These are phyloP conservation scores for Cicer bijugum DNA, from an alignment of 306 rosid genomes.

Conservation along the genomic window DNA sequence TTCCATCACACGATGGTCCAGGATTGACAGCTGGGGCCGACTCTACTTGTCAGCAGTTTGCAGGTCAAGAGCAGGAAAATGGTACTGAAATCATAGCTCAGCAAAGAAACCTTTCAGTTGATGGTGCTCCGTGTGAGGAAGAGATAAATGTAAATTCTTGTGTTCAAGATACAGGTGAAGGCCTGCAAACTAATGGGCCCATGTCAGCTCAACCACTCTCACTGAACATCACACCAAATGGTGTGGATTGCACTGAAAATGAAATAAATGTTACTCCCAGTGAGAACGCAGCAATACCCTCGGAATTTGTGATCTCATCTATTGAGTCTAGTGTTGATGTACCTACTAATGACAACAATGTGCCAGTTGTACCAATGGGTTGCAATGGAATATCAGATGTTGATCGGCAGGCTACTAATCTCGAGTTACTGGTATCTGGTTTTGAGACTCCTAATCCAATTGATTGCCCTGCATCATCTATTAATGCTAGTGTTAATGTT, in stretches of 20 bases:
- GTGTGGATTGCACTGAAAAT: constrained; percentile 62
- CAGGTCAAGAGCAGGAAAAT: constrained; percentile 69
- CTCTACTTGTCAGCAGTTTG: constrained; percentile 60
- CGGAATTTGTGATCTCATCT: constrained; percentile 52
- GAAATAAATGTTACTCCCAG: constrained; percentile 58
- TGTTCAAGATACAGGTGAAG: constrained; percentile 55
- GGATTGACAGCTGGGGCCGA: constrained; percentile 54
- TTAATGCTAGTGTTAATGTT: constrained; percentile 65
- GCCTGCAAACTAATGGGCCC: constrained; percentile 59
- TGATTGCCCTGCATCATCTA: constrained; percentile 57
- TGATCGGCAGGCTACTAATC: constrained; percentile 59
- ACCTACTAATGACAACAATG: constrained; percentile 53
- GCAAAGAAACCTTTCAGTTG: constrained; percentile 54
- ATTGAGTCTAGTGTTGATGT: constrained; percentile 48
- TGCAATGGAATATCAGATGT: constrained; percentile 58
- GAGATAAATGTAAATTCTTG: constrained; percentile 65
- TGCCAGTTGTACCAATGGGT: constrained; percentile 54
- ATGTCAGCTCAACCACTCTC: constrained; percentile 75
- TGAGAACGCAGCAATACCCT: constrained; percentile 55
- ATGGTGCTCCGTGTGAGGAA: constrained; percentile 52
- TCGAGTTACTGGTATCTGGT: constrained; percentile 51
- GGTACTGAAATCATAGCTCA: constrained; percentile 55
- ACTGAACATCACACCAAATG: constrained; percentile 55
- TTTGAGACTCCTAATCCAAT: constrained; percentile 53
- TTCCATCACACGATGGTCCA: constrained; percentile 63